Percentiles rank a stretch among this genome's conserved stretches.
These are phyloP conservation scores for Cystoderma amianthinum DNA, from an alignment of 768 basidiomycete species.

Conservation along the genomic window DNA sequence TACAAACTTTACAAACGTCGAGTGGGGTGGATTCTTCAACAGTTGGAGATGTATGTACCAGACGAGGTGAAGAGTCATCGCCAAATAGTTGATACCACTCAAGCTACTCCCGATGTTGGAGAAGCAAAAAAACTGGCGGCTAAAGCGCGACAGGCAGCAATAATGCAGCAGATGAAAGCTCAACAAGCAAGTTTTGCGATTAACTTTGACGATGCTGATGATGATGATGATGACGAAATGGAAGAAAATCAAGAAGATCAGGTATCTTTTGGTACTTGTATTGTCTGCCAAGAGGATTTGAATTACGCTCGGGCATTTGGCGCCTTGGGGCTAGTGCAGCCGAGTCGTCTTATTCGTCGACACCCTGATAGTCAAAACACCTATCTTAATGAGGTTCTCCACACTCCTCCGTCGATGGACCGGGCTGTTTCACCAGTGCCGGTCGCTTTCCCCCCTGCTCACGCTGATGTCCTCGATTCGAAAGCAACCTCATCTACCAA, in stretches of 20 bases:
- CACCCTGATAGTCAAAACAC: slow-evolving; percentile 62
- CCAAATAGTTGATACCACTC: slow-evolving; percentile 25
- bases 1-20: slow-evolving; percentile 69
- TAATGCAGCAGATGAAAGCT: slow-evolving; percentile 94
- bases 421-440: slow-evolving; percentile 21
- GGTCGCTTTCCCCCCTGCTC: slow-evolving; percentile 41
- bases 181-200: slow-evolving; percentile 84
- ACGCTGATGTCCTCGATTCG: slow-evolving; percentile 41
- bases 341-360: slow-evolving; percentile 76
- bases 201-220: slow-evolving; percentile 67
- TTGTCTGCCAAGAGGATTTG: slow-evolving; percentile 96
- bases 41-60: slow-evolving; percentile 49
- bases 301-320: slow-evolving; percentile 72
- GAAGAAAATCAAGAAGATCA: slow-evolving; percentile 39
- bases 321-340: slow-evolving; percentile 79
- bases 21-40: slow-evolving; percentile 67
- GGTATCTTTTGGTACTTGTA: slow-evolving; percentile 83
- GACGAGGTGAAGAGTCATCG: slow-evolving; percentile 49
- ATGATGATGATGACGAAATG: slow-evolving; percentile 65
- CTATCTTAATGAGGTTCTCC: slow-evolving; percentile 69
- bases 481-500: slow-evolving; percentile 34
- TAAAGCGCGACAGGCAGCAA: slow-evolving; percentile 84
- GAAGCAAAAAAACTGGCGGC: slow-evolving; percentile 79
- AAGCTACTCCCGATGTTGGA: slow-evolving; percentile 40
- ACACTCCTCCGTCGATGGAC: slow-evolving; percentile 62